These are phyloP conservation scores for Zelonia costaricensis DNA, from an alignment of 208 protist species.

Conservation along the genomic window DNA sequence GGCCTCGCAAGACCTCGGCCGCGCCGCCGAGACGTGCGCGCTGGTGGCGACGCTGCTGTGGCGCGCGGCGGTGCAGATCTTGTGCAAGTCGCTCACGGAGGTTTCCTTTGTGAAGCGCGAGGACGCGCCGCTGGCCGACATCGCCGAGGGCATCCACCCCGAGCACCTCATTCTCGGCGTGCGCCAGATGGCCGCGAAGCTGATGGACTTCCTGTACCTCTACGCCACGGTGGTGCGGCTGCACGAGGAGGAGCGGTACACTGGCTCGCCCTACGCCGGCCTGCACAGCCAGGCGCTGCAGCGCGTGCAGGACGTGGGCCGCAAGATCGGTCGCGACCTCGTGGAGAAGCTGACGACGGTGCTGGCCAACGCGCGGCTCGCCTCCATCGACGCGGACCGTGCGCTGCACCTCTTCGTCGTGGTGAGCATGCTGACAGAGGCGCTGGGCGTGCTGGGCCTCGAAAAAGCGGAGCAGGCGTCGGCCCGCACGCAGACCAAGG, in stretches of 20 bases:
- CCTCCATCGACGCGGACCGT: constrained; percentile 55
- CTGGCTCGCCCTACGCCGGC: constrained; percentile 27
- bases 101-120: constrained; percentile 75
- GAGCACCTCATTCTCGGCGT: constrained; percentile 73
- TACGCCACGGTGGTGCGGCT: constrained; percentile 58
- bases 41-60: constrained; percentile 68
- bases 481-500: constrained; percentile 50
- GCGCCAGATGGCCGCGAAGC: constrained; percentile 68
- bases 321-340: constrained; percentile 63
- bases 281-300: constrained; percentile 50
- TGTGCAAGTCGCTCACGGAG: constrained; percentile 70
- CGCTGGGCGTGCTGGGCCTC: constrained; percentile 45
- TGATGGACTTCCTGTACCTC: constrained; percentile 82
- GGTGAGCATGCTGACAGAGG: constrained; percentile 74
- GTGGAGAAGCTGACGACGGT: constrained; percentile 70
- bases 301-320: constrained; percentile 48
- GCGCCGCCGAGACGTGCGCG: constrained; percentile 28
- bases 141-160: constrained; percentile 75
- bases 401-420: constrained; percentile 83
- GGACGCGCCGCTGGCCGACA: constrained; percentile 56
- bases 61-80: constrained; percentile 63
- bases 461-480: constrained; percentile 42
- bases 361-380: constrained; percentile 42
- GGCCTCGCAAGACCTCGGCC: constrained; percentile 39
- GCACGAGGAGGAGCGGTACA: constrained; percentile 55